A percentile compares a stretch with the other conserved stretches of the same genome.
Conservation (phyloP, 2,329 filamentous ascomycete species). For the Cordyceps cateniannulata region DNA sequence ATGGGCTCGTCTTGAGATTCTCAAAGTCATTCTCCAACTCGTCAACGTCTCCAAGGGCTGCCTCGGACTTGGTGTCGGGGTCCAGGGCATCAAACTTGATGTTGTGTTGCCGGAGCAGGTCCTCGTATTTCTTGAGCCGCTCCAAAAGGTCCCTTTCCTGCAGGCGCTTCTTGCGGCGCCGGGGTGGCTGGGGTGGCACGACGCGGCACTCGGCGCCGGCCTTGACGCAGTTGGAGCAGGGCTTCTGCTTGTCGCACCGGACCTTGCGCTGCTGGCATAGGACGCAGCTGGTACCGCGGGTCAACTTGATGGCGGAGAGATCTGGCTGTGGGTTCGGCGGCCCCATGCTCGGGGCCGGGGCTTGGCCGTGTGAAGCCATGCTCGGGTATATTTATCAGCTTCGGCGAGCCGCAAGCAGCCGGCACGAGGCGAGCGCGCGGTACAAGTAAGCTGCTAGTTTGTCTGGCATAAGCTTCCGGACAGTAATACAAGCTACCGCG, state of each 20-base stretch:
- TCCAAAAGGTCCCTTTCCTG: constrained; percentile 65
- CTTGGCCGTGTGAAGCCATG: constrained; percentile 8
- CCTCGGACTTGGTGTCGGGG: constrained; percentile 17
- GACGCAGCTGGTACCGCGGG: constrained; percentile 58
- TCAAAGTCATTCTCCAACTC: constrained; percentile 52
- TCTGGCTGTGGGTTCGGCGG: constrained; percentile 25
- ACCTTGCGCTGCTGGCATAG: constrained; percentile 72
- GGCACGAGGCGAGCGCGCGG: not conserved
- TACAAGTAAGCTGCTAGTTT: not conserved
- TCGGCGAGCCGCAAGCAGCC: not conserved
- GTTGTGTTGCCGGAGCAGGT: constrained; percentile 56
- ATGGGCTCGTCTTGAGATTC: constrained; percentile 46
- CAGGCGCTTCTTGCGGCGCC: constrained; percentile 56
- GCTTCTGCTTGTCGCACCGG: constrained; percentile 66
- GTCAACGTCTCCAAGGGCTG: constrained; percentile 42
- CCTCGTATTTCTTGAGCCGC: constrained; percentile 63
- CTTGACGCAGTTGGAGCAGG: constrained; percentile 63
- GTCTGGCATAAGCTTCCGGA: not conserved
- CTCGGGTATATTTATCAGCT: constrained; percentile 1
- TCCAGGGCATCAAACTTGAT: constrained; percentile 48
- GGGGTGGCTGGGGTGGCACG: constrained; percentile 48
- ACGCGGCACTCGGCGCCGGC: constrained; percentile 56
- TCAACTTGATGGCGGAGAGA: constrained; percentile 45
- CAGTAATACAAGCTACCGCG: not conserved
- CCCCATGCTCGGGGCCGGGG: constrained; percentile 4